A percentile compares a stretch with the other conserved stretches of the same genome.
phyloP scores from a whole-genome alignment of 768 basidiomycete genomes.

The Auricularia heimuer region DNA sequence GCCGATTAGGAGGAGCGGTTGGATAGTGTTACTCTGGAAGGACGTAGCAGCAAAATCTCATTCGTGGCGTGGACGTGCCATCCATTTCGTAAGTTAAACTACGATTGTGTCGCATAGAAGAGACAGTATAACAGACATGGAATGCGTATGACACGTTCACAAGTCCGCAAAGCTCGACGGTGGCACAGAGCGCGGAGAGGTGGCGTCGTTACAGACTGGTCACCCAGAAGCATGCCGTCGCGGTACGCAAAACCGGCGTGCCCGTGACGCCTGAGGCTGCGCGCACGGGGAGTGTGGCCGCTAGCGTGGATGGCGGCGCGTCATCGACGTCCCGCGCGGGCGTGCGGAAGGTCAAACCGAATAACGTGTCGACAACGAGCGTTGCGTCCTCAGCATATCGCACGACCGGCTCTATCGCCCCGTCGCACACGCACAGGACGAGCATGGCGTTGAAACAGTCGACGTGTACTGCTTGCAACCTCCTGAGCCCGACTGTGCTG shows the following conservation, averaged over 20 bases:
- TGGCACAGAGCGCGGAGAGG: neutral
- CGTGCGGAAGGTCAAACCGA: constrained; percentile 9
- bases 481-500: constrained; percentile 7
- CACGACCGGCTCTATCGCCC: constrained; percentile 23
- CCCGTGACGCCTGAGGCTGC: neutral
- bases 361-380: constrained; percentile 18
- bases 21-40: too few relatives aligned
- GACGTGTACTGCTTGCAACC: constrained; percentile 18
- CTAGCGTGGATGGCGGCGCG: neutral
- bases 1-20: too few relatives aligned
- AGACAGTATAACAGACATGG: too few relatives aligned
- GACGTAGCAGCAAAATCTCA: too few relatives aligned
- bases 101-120: too few relatives aligned
- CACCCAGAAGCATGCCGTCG: constrained; percentile 11
- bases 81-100: too few relatives aligned
- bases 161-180: too few relatives aligned
- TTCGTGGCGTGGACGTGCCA: too few relatives aligned
- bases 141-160: too few relatives aligned
- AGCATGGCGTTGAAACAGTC: constrained; percentile 22
- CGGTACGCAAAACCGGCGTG: neutral
- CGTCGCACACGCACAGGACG: constrained; percentile 18
- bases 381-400: constrained; percentile 35
- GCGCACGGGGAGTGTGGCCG: neutral
- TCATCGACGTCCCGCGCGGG: neutral
- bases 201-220: neutral